phyloP scores from a whole-genome alignment of 139 green algal species.

The Medakamo hakoo region DNA sequence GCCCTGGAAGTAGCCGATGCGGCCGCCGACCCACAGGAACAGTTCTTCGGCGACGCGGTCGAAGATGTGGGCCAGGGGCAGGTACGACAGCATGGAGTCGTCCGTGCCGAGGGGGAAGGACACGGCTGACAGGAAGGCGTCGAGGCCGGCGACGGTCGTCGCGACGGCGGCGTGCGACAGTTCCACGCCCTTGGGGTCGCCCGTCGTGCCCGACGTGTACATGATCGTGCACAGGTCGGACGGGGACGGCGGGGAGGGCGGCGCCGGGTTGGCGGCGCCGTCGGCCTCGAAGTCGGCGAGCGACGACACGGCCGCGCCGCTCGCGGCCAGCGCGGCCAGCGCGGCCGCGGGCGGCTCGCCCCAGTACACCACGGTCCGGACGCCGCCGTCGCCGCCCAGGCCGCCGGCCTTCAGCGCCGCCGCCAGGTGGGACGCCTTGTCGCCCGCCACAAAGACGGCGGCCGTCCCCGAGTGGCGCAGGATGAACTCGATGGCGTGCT shows the following conservation, averaged over 20 bases:
- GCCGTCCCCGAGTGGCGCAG: slow-evolving; percentile 49
- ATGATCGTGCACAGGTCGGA: slow-evolving; percentile 78
- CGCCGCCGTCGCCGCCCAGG: not conserved
- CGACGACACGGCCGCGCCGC: slow-evolving; percentile 26
- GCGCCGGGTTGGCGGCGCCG: slow-evolving; percentile 25
- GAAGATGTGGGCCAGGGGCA: slow-evolving; percentile 55
- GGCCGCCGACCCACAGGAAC: slow-evolving; percentile 21
- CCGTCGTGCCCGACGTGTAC: slow-evolving; percentile 65
- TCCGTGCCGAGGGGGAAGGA: slow-evolving; percentile 1
- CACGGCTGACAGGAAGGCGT: slow-evolving; percentile 3
- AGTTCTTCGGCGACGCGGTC: slow-evolving; percentile 45
- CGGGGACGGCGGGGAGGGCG: slow-evolving; percentile 39
- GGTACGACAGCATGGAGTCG: slow-evolving; percentile 39
- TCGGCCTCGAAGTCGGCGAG: slow-evolving; percentile 40
- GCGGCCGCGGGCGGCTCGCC: slow-evolving; percentile 10
- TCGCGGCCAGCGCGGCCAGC: not conserved
- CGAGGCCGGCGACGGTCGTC: slow-evolving; percentile 11
- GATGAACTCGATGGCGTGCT: slow-evolving; percentile 81
- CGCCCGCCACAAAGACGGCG: slow-evolving; percentile 22
- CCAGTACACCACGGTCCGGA: slow-evolving; percentile 63
- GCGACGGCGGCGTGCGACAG: slow-evolving; percentile 31
- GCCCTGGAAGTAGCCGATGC: slow-evolving; percentile 47
- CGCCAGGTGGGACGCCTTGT: slow-evolving; percentile 32
- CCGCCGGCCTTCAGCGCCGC: slow-evolving; percentile 17
- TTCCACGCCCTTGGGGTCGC: slow-evolving; percentile 45